Base-by-base conservation (phyloP, 2,329 filamentous ascomycete species). In the Mariannaea sp. region DNA sequence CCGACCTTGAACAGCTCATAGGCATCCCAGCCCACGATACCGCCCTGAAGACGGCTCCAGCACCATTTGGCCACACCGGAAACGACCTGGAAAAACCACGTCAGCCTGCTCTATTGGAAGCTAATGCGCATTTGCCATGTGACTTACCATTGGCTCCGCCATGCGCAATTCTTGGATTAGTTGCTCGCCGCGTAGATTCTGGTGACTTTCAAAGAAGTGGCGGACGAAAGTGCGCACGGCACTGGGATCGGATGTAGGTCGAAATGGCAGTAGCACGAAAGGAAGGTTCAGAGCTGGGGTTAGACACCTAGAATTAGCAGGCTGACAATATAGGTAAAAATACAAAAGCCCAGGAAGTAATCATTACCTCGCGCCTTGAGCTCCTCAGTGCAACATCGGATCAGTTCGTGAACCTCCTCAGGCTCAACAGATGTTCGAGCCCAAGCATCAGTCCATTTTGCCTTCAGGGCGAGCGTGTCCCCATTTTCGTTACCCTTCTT, bases 21-120 rank as follows among this genome's bases (percentile, higher is more conserved):
- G 35, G 91, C 91, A 67, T 97, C 92, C 94, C 94, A 97, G 53
- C 91, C 92, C 29, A 99, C 92, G 12, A 99, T 86, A 67, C 94
- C 94, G 54, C 92, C 91, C 35, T 88, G 85, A 44, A 99, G 78
- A 74, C 94, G 85, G 71, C 90, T 92, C 94, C 94, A 99, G 73
- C 93, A 97, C 94, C 94, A 99, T 78, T 97, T 99, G 60, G 94
- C 80, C 35, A 97, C 92, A 65, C 92, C 94, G 60, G 92, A 92
- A 48, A 99, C 83, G 51, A 96, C 92, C 91, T 96, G 58, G 24
- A 32, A 17, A 14, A 27, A 39, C 16, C 29, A 42, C 43, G 45
- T 64, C 73, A 65, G 73, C 42, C 22, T 40, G 13, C 3, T 20
- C 14, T 12, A 41, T 41, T 47, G 40, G 20, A 17, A 41, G 30